phyloP scores from a whole-genome alignment of 2,329 filamentous ascomycete genomes.

The Fusarium palustre region DNA sequence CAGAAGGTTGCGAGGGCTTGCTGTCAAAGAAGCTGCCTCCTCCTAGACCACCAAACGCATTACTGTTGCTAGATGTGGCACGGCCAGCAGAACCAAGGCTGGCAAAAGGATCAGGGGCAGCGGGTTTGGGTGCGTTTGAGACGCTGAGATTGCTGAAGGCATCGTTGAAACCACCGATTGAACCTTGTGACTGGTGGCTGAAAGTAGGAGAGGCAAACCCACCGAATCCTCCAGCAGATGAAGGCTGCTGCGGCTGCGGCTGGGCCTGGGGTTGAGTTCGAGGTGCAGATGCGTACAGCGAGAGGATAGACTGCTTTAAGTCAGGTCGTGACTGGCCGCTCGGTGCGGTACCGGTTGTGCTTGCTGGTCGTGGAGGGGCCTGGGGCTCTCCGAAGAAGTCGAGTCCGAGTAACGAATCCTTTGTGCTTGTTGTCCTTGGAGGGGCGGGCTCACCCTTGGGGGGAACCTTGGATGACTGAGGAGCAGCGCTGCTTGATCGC shows the following conservation, averaged over 20 bases:
- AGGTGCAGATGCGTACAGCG: slow-evolving; percentile 87
- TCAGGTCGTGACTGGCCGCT: slow-evolving; percentile 84
- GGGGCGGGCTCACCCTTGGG: slow-evolving; percentile 73
- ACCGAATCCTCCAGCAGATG: slow-evolving; percentile 74
- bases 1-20: slow-evolving; percentile 70
- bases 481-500: slow-evolving; percentile 80
- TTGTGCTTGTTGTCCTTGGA: slow-evolving; percentile 76
- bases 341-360: slow-evolving; percentile 74
- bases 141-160: slow-evolving; percentile 70
- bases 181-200: slow-evolving; percentile 62
- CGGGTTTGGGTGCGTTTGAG: slow-evolving; percentile 58
- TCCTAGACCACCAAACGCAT: slow-evolving; percentile 65
- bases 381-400: slow-evolving; percentile 88
- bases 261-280: slow-evolving; percentile 74
- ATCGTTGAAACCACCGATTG: slow-evolving; percentile 77
- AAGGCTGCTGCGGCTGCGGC: slow-evolving; percentile 57
- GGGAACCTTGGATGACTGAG: slow-evolving; percentile 67
- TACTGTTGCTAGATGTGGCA: slow-evolving; percentile 52
- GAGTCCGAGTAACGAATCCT: slow-evolving; percentile 90
- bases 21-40: slow-evolving; percentile 88
- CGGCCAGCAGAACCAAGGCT: slow-evolving; percentile 59
- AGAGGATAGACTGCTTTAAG: slow-evolving; percentile 96
- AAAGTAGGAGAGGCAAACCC: slow-evolving; percentile 70
- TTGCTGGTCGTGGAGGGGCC: slow-evolving; percentile 83
- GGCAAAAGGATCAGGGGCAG: slow-evolving; percentile 68